phyloP scores from a whole-genome alignment of 176 grass and related monocot genomes.

The Avena atlantica region DNA sequence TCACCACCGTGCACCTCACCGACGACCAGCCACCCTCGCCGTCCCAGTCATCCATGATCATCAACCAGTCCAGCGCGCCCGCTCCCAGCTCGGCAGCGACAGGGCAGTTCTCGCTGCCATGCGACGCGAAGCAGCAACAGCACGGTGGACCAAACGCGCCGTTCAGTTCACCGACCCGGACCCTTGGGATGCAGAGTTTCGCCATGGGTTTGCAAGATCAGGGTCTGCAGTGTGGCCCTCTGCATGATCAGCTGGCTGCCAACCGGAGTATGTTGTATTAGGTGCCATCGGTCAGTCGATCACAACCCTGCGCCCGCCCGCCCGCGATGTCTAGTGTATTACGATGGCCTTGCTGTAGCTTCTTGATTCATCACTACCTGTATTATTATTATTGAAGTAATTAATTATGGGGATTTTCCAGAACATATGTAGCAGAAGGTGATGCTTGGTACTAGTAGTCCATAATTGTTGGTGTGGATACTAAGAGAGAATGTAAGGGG shows the following conservation, averaged over 20 bases:
- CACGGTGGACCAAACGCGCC: slow-evolving; percentile 5
- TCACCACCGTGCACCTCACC: slow-evolving; percentile 71
- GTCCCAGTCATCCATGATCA: slow-evolving; percentile 53
- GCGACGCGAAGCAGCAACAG: slow-evolving; percentile 38
- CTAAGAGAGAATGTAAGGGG: slow-evolving; percentile 32
- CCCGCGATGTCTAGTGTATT: slow-evolving; percentile 36
- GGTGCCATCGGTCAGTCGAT: background rate
- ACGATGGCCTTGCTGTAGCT: slow-evolving; percentile 49
- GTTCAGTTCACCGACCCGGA: slow-evolving; percentile 49
- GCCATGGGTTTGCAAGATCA: slow-evolving; percentile 63
- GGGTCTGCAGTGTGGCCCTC: slow-evolving; percentile 50
- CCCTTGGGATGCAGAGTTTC: slow-evolving; percentile 30
- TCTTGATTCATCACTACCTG: slow-evolving; percentile 32
- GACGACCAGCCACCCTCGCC: slow-evolving; percentile 58
- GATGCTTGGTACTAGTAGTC: slow-evolving; percentile 27
- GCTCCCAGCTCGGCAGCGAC: background rate
- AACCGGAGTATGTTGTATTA: slow-evolving; percentile 49
- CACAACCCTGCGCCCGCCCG: too few relatives aligned
- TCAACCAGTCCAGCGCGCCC: slow-evolving; percentile 55
- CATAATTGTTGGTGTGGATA: slow-evolving; percentile 37
- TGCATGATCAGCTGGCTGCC: slow-evolving; percentile 43
- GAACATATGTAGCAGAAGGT: slow-evolving; percentile 37
- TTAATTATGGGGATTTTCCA: slow-evolving; percentile 43
- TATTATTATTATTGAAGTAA: slow-evolving; percentile 62
- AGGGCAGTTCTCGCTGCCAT: slow-evolving; percentile 25